These are phyloP conservation scores for Mikania micrantha DNA, from an alignment of 129 eudicot genomes.

Conservation along the genomic window DNA sequence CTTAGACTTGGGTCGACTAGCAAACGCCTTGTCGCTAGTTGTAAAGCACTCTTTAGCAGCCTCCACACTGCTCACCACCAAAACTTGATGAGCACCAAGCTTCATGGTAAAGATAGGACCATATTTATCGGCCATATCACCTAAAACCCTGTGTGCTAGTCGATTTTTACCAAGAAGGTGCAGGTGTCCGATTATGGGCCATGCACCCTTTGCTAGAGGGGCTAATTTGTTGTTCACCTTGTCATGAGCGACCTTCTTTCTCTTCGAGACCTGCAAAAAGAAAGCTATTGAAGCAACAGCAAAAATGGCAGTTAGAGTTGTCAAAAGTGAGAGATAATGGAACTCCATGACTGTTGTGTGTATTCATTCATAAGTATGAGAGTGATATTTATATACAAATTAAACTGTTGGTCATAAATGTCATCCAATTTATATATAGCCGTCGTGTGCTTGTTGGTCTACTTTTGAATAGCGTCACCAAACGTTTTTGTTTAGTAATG, in stretches of 20 bases:
- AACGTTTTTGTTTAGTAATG: too few relatives aligned
- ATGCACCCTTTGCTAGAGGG: constrained; percentile 27
- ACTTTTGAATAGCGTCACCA: too few relatives aligned
- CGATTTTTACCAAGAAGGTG: constrained; percentile 11
- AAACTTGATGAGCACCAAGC: constrained; percentile 22
- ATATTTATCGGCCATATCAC: constrained; percentile 30
- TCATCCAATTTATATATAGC: too few relatives aligned
- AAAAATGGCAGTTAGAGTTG: background rate
- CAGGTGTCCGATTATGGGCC: constrained; percentile 38
- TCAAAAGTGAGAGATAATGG: background rate
- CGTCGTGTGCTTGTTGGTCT: too few relatives aligned
- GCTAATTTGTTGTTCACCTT: background rate
- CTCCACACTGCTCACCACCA: constrained; percentile 25
- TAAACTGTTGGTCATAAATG: too few relatives aligned
- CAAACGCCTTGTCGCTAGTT: constrained; percentile 20
- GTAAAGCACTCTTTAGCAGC: constrained; percentile 18
- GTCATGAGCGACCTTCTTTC: background rate
- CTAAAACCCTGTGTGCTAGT: constrained; percentile 15
- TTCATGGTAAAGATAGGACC: constrained; percentile 33
- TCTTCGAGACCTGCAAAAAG: background rate
- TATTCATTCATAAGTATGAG: too few relatives aligned
- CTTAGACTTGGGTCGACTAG: background rate
- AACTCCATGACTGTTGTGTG: constrained; percentile 3
- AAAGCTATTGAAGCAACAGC: background rate
- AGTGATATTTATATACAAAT: too few relatives aligned